Evolutionary conservation across 768 basidiomycete genomes (phyloP), one percentile per base, ranked within the genome.

Genomic region (Grammothele lineata): DNA sequence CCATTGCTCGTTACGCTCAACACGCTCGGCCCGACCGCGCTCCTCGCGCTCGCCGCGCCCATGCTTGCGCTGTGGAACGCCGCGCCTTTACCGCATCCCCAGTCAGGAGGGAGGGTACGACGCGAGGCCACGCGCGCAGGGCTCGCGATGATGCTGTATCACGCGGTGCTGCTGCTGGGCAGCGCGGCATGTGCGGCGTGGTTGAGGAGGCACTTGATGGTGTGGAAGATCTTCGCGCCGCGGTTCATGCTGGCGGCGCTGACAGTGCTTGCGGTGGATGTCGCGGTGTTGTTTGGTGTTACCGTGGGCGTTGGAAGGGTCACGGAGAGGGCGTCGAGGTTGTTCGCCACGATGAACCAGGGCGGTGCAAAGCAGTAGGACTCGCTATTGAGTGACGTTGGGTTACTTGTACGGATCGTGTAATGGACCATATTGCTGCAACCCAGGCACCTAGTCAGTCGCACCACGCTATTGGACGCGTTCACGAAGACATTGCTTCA

Each of bases 191-290:
- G 81, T 46, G 83, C 90, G 0, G 87, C 91, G 7, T 77, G 82
- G 56, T 66, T 94, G 42, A 67, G 92, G 53, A 64, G 92, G 37
- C 93, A 97, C 62, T 64, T 96, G 54, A 96, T 96, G 93, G 93
- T 97, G 19, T 99, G 96, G 96, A 97, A 98, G 68, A 85, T 98
- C 3, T 99, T 97, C 59, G 95, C 94, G 30, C 96, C 96, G 52
- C 70, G 95, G 52, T 96, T 94, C 62, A 94, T 97, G 85, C 62
- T 78, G 14, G 87, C 77, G 0, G 90, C 78, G 0, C 58, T 80
- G 3, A 75, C 76, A 23, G 62, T 95, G 27, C 34, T 91, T 4
- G 77, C 77, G 1, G 79, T 90, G 2, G 95, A 98, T 66, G 27
- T 83, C 0, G 85, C 73, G 0, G 66, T 87, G 17, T 43, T 92